Conservation (phyloP, 73 alveolate species). For the Paramecium sonneborni region DNA sequence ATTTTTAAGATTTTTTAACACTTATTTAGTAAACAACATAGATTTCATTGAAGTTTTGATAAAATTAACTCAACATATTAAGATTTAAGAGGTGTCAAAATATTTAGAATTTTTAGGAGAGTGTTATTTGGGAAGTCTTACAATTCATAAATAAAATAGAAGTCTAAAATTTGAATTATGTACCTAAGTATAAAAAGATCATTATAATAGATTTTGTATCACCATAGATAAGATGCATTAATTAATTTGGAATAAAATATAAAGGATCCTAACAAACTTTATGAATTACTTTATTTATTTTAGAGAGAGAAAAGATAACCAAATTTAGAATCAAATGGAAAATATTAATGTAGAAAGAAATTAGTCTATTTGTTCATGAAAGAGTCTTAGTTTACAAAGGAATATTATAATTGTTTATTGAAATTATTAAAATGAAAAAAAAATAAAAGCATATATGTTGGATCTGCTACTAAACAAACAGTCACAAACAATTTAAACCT, state of each 20-base stretch:
- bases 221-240: not conserved
- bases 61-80: not conserved
- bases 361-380: not conserved
- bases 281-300: not conserved
- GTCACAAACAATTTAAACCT: not conserved
- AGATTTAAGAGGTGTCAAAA: not conserved
- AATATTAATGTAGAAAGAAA: conserved; percentile 5
- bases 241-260: not conserved
- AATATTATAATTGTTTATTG: conserved; percentile 9
- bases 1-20: not conserved
- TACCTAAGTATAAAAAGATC: not conserved
- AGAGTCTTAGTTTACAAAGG: not conserved
- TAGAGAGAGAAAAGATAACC: conserved; percentile 3
- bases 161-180: conserved; percentile 1
- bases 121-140: not conserved
- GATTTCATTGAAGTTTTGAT: not conserved
- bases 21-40: not conserved
- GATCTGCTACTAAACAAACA: not conserved
- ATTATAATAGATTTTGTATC: not conserved
- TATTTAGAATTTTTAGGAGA: not conserved
- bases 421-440: conserved; percentile 18
- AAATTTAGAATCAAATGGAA: not conserved
- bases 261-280: not conserved
- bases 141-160: not conserved
- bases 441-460: conserved; percentile 16